Evolutionary conservation across 257 asterid genomes (phyloP).

Genomic region (Anisodus acutangulus): DNA sequence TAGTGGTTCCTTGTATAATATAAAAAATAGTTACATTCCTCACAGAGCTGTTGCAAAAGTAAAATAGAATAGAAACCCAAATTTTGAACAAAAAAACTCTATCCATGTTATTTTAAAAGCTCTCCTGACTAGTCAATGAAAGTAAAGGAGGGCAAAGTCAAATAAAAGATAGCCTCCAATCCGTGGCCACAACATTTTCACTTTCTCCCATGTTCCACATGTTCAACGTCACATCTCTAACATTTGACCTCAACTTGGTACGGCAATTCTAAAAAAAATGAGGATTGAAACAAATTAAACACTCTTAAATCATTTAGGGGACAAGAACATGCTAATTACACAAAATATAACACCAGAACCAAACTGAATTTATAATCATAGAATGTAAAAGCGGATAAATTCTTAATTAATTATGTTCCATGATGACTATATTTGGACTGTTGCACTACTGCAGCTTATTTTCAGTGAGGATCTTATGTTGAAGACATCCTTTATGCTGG

Average conservation of each 20-base stretch:
- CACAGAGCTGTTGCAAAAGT: background rate
- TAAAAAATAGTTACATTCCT: background rate
- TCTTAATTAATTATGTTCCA: background rate
- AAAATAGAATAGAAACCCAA: background rate
- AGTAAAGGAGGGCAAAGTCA: background rate
- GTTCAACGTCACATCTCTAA: background rate
- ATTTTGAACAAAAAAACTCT: background rate
- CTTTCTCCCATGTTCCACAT: background rate
- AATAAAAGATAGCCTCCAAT: background rate
- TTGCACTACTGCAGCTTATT: background rate
- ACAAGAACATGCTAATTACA: slow-evolving; percentile 2
- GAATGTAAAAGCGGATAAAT: background rate
- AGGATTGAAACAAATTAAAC: background rate
- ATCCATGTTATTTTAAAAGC: slow-evolving; percentile 9
- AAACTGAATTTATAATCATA: background rate
- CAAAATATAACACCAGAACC: background rate
- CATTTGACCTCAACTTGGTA: background rate
- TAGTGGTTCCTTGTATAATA: slow-evolving; percentile 39
- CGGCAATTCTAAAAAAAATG: background rate
- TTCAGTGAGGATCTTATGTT: slow-evolving; percentile 9
- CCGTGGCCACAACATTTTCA: background rate
- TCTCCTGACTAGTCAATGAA: background rate
- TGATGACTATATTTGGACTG: background rate
- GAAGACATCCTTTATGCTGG: background rate
- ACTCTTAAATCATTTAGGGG: background rate